Conservation (phyloP, 2,329 filamentous ascomycete species). For the Sporothrix globosa region DNA sequence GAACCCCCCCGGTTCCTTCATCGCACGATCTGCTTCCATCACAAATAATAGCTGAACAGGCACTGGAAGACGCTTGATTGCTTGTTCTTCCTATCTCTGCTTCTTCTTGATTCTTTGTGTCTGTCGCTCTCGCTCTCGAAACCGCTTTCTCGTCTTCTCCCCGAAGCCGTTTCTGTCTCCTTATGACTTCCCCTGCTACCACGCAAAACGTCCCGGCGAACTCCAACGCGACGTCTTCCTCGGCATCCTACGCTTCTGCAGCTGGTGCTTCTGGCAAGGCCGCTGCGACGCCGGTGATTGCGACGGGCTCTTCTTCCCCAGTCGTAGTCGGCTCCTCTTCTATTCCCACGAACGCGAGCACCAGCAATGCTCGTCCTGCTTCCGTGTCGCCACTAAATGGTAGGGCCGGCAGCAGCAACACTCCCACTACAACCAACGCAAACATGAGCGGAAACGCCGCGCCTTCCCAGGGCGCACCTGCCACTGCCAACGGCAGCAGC, state of each 20-base stretch:
- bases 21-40: slow-evolving; percentile 1
- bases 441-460: slow-evolving; percentile 34
- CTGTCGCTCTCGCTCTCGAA: neutral
- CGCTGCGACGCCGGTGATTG: slow-evolving; percentile 62
- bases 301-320: slow-evolving; percentile 60
- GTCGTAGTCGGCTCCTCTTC: slow-evolving; percentile 61
- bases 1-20: neutral
- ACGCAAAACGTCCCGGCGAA: slow-evolving; percentile 50
- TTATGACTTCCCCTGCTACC: slow-evolving; percentile 65
- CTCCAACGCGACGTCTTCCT: slow-evolving; percentile 55
- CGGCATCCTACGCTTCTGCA: slow-evolving; percentile 68
- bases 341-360: slow-evolving; percentile 48
- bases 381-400: slow-evolving; percentile 83
- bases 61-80: slow-evolving; percentile 19
- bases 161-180: slow-evolving; percentile 37
- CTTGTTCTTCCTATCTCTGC: neutral
- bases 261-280: slow-evolving; percentile 66
- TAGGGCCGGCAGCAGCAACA: slow-evolving; percentile 48
- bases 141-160: neutral
- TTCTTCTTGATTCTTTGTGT: neutral
- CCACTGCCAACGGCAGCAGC: slow-evolving; percentile 45
- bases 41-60: neutral
- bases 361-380: slow-evolving; percentile 65
- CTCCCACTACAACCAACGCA: slow-evolving; percentile 14
- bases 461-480: slow-evolving; percentile 4